Evolutionary conservation across 805 yeast species (phyloP).

Genomic region (Saccharomycopsis malanga): DNA sequence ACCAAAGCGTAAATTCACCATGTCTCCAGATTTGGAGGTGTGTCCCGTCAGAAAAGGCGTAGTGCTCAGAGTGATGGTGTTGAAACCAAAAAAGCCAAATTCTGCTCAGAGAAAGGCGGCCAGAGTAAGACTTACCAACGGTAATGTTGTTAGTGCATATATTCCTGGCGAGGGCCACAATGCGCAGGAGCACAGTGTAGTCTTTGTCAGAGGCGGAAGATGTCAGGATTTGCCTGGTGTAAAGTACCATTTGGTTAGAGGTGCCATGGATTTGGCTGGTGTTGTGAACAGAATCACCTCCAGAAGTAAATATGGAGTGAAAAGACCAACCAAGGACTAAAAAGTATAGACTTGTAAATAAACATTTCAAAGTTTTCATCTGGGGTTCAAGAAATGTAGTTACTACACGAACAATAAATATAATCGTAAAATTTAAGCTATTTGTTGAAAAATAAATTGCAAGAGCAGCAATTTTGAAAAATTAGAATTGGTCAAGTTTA

Average conservation of each 20-base stretch:
- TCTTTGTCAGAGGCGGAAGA: conserved; percentile 95
- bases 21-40: conserved; percentile 76
- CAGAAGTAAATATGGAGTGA: conserved; percentile 90
- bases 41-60: conserved; percentile 92
- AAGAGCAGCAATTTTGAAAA: no score
- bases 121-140: conserved; percentile 87
- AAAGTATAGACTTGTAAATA: background rate
- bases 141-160: conserved; percentile 82
- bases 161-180: conserved; percentile 99
- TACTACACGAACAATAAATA: no score
- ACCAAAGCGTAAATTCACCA: conserved; percentile 38
- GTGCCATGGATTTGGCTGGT: conserved; percentile 87
- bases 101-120: conserved; percentile 97
- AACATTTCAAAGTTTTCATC: background rate
- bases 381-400: no score
- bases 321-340: conserved; percentile 56
- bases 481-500: background rate
- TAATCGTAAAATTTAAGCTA: no score
- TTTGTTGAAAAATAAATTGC: no score
- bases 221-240: conserved; percentile 98
- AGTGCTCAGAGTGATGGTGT: conserved; percentile 84
- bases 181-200: conserved; percentile 96
- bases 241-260: conserved; percentile 88
- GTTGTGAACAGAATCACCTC: conserved; percentile 89
- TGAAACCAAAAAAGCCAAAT: conserved; percentile 97